phyloP scores from a whole-genome alignment of 2,329 filamentous ascomycete species.

The Claviceps pusilla region DNA sequence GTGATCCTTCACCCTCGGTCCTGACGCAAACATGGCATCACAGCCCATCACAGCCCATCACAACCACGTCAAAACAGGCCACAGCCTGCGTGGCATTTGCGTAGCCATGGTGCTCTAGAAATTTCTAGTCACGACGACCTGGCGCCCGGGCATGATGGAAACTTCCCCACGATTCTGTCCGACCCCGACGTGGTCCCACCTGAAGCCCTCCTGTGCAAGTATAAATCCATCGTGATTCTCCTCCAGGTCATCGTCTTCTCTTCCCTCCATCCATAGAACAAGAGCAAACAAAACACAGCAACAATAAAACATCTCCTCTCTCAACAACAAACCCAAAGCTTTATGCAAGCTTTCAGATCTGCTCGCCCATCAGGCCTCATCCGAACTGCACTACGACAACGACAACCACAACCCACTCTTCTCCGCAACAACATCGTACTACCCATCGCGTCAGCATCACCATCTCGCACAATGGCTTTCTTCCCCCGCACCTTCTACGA shows the following conservation, averaged over 20 bases:
- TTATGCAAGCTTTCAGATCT: constrained; percentile 13
- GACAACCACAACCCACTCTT: constrained; percentile 10
- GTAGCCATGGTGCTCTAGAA: not conserved
- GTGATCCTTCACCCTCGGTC: not conserved
- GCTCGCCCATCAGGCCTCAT: constrained; percentile 12
- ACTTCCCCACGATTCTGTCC: not conserved
- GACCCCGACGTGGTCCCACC: not conserved
- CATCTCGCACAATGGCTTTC: constrained; percentile 39
- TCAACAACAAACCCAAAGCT: not conserved
- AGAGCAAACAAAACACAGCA: not conserved
- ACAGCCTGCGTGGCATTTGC: not conserved
- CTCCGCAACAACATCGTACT: constrained; percentile 6
- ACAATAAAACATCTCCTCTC: not conserved
- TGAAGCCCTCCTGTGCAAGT: not conserved
- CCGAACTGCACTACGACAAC: constrained; percentile 11
- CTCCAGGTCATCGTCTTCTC: not conserved
- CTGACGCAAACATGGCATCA: constrained; percentile 1
- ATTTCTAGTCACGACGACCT: not conserved
- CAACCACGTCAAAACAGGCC: not conserved
- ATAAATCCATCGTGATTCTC: not conserved
- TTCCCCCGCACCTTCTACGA: constrained; percentile 40
- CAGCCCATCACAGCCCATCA: constrained; percentile 2
- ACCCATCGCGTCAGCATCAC: not conserved
- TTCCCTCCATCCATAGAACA: not conserved
- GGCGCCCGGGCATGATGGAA: not conserved